These are phyloP conservation scores for Neospora caninum DNA, from an alignment of 169 alveolate species.

Conservation along the genomic window DNA sequence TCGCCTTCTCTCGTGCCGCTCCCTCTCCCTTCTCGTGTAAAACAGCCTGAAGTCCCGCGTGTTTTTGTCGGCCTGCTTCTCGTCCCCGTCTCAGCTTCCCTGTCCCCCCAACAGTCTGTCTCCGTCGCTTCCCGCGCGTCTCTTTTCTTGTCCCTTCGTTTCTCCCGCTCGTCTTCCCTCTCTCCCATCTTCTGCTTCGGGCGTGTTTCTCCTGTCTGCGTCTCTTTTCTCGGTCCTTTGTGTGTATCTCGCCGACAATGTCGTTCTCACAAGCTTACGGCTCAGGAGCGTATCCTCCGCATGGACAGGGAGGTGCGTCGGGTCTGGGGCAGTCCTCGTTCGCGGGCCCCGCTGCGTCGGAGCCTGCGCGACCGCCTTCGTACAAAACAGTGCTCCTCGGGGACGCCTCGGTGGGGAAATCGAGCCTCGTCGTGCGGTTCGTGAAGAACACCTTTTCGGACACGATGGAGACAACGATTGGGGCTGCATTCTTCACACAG, in stretches of 20 bases:
- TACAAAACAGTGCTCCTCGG: slow-evolving; percentile 52
- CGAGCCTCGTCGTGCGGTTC: slow-evolving; percentile 58
- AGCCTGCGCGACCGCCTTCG: neutral
- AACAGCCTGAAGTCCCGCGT: no score
- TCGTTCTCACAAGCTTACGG: neutral
- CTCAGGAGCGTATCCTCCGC: neutral
- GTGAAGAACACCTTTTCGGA: slow-evolving; percentile 45
- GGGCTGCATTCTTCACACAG: slow-evolving; percentile 64
- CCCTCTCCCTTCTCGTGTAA: no score
- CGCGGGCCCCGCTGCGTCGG: neutral
- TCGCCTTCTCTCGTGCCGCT: no score
- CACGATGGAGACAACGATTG: slow-evolving; percentile 63
- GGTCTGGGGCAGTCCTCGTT: neutral
- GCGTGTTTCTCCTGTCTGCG: neutral
- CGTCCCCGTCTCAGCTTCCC: no score
- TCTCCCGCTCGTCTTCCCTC: neutral
- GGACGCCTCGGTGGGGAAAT: slow-evolving; percentile 68
- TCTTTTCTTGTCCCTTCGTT: neutral
- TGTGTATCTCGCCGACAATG: neutral
- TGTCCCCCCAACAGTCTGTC: no score
- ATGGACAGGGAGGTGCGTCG: neutral
- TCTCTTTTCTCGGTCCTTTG: neutral
- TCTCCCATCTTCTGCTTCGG: neutral
- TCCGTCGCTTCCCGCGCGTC: neutral
- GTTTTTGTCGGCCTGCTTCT: no score